Evolutionary conservation across 768 basidiomycete genomes (phyloP), one percentile per base, ranked within the genome.

Genomic region (Asterophora parasitica): DNA sequence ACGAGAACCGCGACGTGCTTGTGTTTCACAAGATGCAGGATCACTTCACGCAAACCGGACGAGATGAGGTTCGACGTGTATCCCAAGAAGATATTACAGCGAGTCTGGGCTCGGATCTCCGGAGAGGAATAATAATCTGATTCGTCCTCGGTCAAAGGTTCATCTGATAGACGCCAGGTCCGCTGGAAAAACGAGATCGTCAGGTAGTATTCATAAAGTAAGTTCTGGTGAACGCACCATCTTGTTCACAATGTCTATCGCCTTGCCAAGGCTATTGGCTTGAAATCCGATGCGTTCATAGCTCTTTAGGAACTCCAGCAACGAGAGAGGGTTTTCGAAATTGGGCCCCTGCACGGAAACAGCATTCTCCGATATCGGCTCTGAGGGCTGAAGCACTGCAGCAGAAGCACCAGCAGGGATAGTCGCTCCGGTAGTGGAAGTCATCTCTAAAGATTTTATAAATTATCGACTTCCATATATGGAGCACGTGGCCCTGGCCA

Each of bases 31-130:
- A 99, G 84, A 66, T 93, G 82, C 17, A 86, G 74, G 55, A 99
- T 87, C 38, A 97, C 74, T 67, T 99, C 96, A 30, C 96, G 83
- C 34, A 99, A 73, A 8, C 96, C 96, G 7, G 96, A 98, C 1
- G 96, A 98, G 61, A 99, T 95, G 37, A 99, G 79, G 68, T 99
- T 99, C 41, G 94, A 98, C 9, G 96, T 99, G 69, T 96, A 99
- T 32, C 96, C 96, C 34, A 99, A 83, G 65, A 99, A 96, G 61
- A 98, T 77, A 53, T 83, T 85, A 69, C 83, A 96, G 51, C 83
- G 83, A 37, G 79, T 92, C 58, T 75, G 74, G 27, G 78, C 78
- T 53, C 86, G 83, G 44, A 85, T 70, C 47, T 76, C 68, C 7
- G 78, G 77, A 55, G 77, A 71, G 10, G 68, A 60, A 58, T 74